Evolutionary conservation across 2,329 filamentous ascomycete species (phyloP).

Genomic region (Colletotrichum higginsianum): DNA sequence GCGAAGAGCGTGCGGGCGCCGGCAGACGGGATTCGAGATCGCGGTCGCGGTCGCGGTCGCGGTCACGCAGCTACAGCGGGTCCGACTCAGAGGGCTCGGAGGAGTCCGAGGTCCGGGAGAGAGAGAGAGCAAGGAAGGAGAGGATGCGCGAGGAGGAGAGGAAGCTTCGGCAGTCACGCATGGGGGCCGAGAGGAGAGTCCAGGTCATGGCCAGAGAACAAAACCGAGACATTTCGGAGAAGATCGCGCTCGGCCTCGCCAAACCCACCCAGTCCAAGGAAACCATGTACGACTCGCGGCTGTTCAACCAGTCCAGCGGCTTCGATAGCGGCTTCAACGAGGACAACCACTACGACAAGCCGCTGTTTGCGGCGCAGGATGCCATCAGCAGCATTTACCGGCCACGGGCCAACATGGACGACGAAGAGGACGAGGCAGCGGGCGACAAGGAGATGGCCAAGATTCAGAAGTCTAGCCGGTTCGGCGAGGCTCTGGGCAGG

Average conservation of each 20-base stretch:
- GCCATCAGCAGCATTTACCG: slow-evolving; percentile 95
- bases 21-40: slow-evolving; percentile 59
- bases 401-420: slow-evolving; percentile 80
- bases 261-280: slow-evolving; percentile 95
- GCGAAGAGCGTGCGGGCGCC: slow-evolving; percentile 80
- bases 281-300: slow-evolving; percentile 94
- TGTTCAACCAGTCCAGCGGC: slow-evolving; percentile 95
- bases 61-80: slow-evolving; percentile 67
- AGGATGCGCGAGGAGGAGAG: slow-evolving; percentile 86
- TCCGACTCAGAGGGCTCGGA: slow-evolving; percentile 70
- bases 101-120: slow-evolving; percentile 79
- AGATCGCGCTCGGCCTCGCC: slow-evolving; percentile 92
- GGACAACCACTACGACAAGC: slow-evolving; percentile 97
- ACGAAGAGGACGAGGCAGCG: slow-evolving; percentile 82
- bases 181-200: slow-evolving; percentile 93
- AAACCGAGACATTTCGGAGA: slow-evolving; percentile 96
- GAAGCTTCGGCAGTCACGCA: slow-evolving; percentile 91
- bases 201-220: slow-evolving; percentile 96
- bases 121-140: slow-evolving; percentile 84
- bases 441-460: slow-evolving; percentile 88
- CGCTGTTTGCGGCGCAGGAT: slow-evolving; percentile 94
- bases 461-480: slow-evolving; percentile 88
- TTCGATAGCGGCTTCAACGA: slow-evolving; percentile 96
- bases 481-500: slow-evolving; percentile 87
- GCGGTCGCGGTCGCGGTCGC: slow-evolving; percentile 57